Percentiles rank a stretch among this genome's conserved stretches.
These are phyloP conservation scores for Yamadazyma phyllophila DNA, from an alignment of 805 yeast species.

Conservation along the genomic window DNA sequence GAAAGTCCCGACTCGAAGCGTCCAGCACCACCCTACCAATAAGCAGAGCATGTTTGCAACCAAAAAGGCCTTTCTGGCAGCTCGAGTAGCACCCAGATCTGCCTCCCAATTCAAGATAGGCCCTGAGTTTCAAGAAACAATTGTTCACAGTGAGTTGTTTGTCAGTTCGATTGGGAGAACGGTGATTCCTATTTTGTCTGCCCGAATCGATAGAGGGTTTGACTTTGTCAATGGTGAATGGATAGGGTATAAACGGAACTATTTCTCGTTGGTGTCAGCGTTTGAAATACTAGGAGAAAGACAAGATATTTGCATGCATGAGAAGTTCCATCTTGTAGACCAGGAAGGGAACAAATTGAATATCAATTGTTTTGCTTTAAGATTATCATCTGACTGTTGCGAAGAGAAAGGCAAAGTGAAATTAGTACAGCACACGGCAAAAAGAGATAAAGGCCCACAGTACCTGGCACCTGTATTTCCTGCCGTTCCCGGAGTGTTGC, in stretches of 20 bases:
- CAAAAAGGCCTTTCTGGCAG: not conserved
- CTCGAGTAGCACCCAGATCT: slow-evolving; percentile 59
- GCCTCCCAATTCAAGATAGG: slow-evolving; percentile 65
- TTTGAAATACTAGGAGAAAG: slow-evolving; percentile 35
- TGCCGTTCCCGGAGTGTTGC: slow-evolving; percentile 56
- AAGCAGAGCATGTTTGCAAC: not conserved
- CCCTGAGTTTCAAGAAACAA: slow-evolving; percentile 50
- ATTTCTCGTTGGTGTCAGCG: slow-evolving; percentile 60
- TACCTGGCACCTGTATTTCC: slow-evolving; percentile 54
- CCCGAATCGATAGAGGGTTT: slow-evolving; percentile 66
- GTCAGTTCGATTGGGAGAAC: slow-evolving; percentile 14
- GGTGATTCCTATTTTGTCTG: slow-evolving; percentile 42
- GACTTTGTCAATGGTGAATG: slow-evolving; percentile 50
- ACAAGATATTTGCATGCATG: slow-evolving; percentile 25
- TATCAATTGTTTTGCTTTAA: slow-evolving; percentile 51
- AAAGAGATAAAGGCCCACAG: slow-evolving; percentile 72
- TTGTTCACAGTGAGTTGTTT: slow-evolving; percentile 7
- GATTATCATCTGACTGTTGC: slow-evolving; percentile 50
- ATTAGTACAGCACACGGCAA: slow-evolving; percentile 70
- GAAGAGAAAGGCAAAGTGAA: slow-evolving; percentile 48
- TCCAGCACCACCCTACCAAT: not conserved
- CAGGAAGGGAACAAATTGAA: slow-evolving; percentile 16
- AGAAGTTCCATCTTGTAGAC: slow-evolving; percentile 32
- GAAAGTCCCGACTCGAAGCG: not conserved
- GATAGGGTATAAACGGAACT: slow-evolving; percentile 72